Percentiles rank a stretch among this genome's conserved stretches.
Evolutionary conservation across 257 asterid genomes (phyloP).

Genomic region (Salvia splendens): DNA sequence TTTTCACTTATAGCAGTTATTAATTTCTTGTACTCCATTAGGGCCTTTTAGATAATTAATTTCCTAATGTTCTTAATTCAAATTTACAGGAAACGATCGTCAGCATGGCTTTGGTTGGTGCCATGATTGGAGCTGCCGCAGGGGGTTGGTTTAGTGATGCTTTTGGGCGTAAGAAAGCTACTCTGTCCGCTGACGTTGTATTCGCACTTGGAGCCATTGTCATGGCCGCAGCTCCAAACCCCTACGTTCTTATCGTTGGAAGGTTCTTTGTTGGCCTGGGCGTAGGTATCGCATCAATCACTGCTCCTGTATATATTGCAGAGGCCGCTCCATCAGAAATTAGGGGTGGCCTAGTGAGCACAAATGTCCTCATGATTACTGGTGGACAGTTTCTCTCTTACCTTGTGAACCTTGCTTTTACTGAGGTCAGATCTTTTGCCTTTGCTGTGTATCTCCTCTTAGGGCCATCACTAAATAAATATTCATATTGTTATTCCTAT

Average conservation of each 20-base stretch:
- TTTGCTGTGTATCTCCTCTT: conserved; percentile 20
- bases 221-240: conserved; percentile 86
- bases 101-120: conserved; percentile 97
- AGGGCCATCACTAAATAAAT: conserved; percentile 6
- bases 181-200: conserved; percentile 86
- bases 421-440: conserved; percentile 65
- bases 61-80: conserved; percentile 14
- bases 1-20: conserved; percentile 6
- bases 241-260: conserved; percentile 81
- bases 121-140: conserved; percentile 81
- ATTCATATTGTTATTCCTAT: not conserved
- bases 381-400: conserved; percentile 97
- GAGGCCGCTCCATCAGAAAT: conserved; percentile 94
- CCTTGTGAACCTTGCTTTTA: conserved; percentile 93
- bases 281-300: conserved; percentile 92
- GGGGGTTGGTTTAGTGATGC: conserved; percentile 92
- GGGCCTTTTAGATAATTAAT: not conserved
- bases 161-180: conserved; percentile 92
- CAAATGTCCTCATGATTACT: conserved; percentile 95
- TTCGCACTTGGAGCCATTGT: conserved; percentile 69
- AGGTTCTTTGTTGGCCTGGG: conserved; percentile 85
- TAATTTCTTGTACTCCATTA: conserved; percentile 6
- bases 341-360: conserved; percentile 94
- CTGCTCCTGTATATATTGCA: conserved; percentile 95
- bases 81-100: conserved; percentile 88